Conservation (phyloP, 257 asterid genomes). For the Nicotiana attenuata region DNA sequence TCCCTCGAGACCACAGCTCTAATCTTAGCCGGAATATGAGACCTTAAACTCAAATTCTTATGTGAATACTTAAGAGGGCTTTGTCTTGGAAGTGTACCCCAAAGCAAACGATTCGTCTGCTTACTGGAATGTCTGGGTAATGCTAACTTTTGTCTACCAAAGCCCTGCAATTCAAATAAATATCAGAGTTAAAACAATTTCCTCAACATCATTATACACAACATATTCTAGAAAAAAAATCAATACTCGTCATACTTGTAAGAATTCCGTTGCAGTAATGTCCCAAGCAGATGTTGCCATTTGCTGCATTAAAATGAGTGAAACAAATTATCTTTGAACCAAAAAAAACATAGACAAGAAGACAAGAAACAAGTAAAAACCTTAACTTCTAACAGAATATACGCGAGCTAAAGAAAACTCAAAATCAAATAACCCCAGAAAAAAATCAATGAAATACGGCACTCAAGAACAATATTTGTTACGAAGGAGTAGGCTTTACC, state of each 20-base stretch:
- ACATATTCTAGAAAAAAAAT: background rate
- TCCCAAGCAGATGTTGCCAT: constrained; percentile 59
- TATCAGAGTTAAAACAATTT: background rate
- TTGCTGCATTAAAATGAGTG: background rate
- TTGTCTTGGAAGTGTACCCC: constrained; percentile 40
- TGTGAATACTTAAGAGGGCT: constrained; percentile 19
- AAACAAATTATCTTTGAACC: background rate
- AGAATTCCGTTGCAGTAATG: constrained; percentile 55
- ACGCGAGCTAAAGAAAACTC: background rate
- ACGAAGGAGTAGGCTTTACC: background rate
- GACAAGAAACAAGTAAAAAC: background rate
- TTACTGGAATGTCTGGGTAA: constrained; percentile 36
- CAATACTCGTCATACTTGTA: constrained; percentile 34
- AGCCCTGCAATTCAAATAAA: constrained; percentile 35
- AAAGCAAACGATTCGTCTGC: constrained; percentile 39
- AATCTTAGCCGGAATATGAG: constrained; percentile 18
- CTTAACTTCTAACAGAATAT: background rate
- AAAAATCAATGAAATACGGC: background rate
- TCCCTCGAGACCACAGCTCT: constrained; percentile 51
- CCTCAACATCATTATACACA: background rate
- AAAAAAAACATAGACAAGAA: background rate
- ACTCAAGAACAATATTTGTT: background rate
- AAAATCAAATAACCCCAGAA: background rate
- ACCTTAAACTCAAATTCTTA: constrained; percentile 15
- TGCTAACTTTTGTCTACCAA: constrained; percentile 39